phyloP scores from a whole-genome alignment of 169 alveolate species.

The Plasmodium fragile region DNA sequence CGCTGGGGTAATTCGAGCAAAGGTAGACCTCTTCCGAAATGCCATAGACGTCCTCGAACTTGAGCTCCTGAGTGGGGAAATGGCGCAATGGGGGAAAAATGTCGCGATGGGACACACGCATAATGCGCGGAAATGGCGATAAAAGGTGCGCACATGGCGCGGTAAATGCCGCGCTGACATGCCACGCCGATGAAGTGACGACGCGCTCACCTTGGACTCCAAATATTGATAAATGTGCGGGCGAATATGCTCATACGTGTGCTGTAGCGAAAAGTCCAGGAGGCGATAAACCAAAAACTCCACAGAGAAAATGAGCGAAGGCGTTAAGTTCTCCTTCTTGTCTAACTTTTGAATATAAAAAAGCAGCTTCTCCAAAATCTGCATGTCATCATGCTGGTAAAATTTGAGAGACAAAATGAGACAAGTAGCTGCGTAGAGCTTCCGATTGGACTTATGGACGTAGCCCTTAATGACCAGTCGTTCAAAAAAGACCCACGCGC shows the following conservation, averaged over 20 bases:
- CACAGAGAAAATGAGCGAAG: slow-evolving; percentile 80
- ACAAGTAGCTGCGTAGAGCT: slow-evolving; percentile 85
- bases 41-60: slow-evolving; percentile 74
- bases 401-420: slow-evolving; percentile 84
- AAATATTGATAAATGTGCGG: slow-evolving; percentile 83
- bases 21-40: slow-evolving; percentile 49
- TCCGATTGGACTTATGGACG: slow-evolving; percentile 82
- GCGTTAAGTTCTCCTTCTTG: slow-evolving; percentile 77
- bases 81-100: not conserved
- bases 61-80: slow-evolving; percentile 25
- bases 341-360: slow-evolving; percentile 77
- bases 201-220: slow-evolving; percentile 77
- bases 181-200: not conserved
- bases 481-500: slow-evolving; percentile 87
- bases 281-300: slow-evolving; percentile 77
- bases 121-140: not conserved
- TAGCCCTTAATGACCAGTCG: slow-evolving; percentile 81
- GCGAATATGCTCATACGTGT: slow-evolving; percentile 77
- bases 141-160: not conserved
- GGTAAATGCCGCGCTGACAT: not conserved
- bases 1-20: slow-evolving; percentile 22
- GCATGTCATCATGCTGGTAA: slow-evolving; percentile 85
- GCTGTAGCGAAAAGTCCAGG: slow-evolving; percentile 81
- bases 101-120: not conserved
- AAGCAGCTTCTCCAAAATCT: slow-evolving; percentile 80